Evolutionary conservation across 306 rosid genomes (phyloP), one percentile per base, ranked within the genome.

Genomic region (Malus orientalis): DNA sequence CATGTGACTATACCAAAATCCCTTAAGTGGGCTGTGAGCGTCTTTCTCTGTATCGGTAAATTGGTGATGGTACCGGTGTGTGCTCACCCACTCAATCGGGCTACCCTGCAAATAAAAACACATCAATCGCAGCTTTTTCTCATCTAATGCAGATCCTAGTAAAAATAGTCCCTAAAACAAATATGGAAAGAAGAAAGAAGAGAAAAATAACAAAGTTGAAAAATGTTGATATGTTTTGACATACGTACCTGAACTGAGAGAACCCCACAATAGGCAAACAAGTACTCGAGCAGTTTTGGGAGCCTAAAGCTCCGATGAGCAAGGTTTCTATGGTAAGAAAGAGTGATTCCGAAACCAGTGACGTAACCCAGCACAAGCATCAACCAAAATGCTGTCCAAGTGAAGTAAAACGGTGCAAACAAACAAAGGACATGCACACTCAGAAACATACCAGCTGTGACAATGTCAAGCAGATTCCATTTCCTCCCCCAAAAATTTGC

Each of bases 21-120:
- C 96, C 77, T 89, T 93, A 15, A 27, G 78, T 27, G 98, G 97
- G 76, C 92, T 91, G 81, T 93, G 97, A 57, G 93, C 96, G 74
- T 93, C 98, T 84, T 83, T 87, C 65, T 89, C 93, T 23, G 97
- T 83, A 78, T 93, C 98, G 73, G 93, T 87, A 60, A 84, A 93
- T 59, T 88, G 98, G 78, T 93, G 98, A 25, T 93, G 97, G 76
- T 83, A 91, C 71, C 98, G 90, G 70, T 93, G 97, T 12, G 98
- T 91, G 83, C 98, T 93, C 30, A 93, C 98, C 97, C 98, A 93
- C 63, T 91, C 96, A 54, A 87, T 87, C 40, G 98, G 98, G 67
- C 81, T 89, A 12, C 96, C 98, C 98, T 93, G 65, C 80, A 82
- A 32, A 36, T 3, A 67, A 54, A 58, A 67, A 67, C 62, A 32